Base-by-base conservation (phyloP, 2,329 filamentous ascomycete genomes). In the Penicillium griseofulvum region DNA sequence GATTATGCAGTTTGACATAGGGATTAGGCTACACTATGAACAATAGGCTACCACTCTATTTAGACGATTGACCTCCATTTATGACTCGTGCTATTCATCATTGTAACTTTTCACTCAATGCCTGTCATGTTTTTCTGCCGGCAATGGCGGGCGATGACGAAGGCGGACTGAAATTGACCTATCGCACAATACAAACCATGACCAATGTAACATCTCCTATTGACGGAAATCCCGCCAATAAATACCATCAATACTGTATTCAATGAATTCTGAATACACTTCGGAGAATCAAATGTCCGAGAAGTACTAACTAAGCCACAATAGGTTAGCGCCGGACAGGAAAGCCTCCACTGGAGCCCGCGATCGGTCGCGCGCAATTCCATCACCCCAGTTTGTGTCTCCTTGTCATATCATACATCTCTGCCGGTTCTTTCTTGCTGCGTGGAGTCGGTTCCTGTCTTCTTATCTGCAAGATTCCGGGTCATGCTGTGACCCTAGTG, bases 281-380 rank as follows among this genome's bases (percentile, higher is more conserved):
- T 34, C 68, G 70, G 69, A 71, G 49, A 57, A 71, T 61, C 39
- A 24, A 58, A 33, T 26, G n/a, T 29, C 70, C 66, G 68, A 46
- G n/a, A 14, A 26, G 47, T 43, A n/a, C n/a, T 19, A 58, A 61
- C 67, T 54, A 58, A 41, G 26, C 61, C 46, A 16, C 26, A 65
- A 55, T 44, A 41, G 60, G 64, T 58, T 71, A 71, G 69, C 55
- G 62, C 56, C 52, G 56, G 49, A 59, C 59, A 64, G 58, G 61
- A 71, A 69, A 71, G 62, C 58, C 66, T 65, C 68, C 62, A 69
- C 68, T 68, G 64, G 66, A 65, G 69, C 63, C 69, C 66, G 68
- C 69, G 69, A 71, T 70, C 68, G 67, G 64, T 71, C 67, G 70
- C 69, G 70, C 70, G 70, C 70, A 72, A 68, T 70, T 67, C 68